Percentiles rank a stretch among this genome's conserved stretches.
These are phyloP conservation scores for Paraphaeosphaeria minitans DNA, from an alignment of 2,329 filamentous ascomycete genomes.

Conservation along the genomic window DNA sequence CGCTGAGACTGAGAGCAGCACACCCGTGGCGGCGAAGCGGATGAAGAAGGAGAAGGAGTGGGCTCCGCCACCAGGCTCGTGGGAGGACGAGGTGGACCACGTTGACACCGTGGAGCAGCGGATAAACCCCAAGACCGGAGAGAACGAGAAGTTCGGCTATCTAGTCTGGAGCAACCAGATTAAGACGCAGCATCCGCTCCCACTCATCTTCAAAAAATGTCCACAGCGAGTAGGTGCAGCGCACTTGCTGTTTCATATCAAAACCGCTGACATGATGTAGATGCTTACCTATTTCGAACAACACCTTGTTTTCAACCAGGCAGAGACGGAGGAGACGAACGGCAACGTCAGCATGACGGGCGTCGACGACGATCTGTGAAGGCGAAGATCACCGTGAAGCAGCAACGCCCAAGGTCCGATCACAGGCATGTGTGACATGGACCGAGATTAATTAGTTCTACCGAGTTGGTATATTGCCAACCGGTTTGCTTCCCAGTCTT, in stretches of 20 bases:
- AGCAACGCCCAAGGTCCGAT: background rate
- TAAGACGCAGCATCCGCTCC: slow-evolving; percentile 74
- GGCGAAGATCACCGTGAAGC: background rate
- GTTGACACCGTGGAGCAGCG: slow-evolving; percentile 76
- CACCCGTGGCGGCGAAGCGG: slow-evolving; percentile 33
- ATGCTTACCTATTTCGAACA: slow-evolving; percentile 58
- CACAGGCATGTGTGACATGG: background rate
- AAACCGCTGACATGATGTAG: slow-evolving; percentile 18
- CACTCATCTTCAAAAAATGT: slow-evolving; percentile 73
- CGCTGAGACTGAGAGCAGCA: slow-evolving; percentile 29
- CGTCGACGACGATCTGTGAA: slow-evolving; percentile 2
- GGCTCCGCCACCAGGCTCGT: slow-evolving; percentile 72
- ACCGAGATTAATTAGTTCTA: background rate
- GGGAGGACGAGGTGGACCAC: slow-evolving; percentile 73
- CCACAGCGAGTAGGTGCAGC: slow-evolving; percentile 67
- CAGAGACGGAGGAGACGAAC: slow-evolving; percentile 15
- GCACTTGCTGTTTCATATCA: background rate
- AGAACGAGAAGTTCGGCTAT: slow-evolving; percentile 67
- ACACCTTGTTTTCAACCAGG: slow-evolving; percentile 46
- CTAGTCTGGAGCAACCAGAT: slow-evolving; percentile 74
- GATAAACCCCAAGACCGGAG: slow-evolving; percentile 41
- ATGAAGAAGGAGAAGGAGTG: slow-evolving; percentile 58
- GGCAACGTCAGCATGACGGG: slow-evolving; percentile 17
- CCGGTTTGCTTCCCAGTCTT: no score
- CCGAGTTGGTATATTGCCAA: background rate